Base-by-base conservation (phyloP, 352 stramenopile genomes). In the Phytophthora multivora region DNA sequence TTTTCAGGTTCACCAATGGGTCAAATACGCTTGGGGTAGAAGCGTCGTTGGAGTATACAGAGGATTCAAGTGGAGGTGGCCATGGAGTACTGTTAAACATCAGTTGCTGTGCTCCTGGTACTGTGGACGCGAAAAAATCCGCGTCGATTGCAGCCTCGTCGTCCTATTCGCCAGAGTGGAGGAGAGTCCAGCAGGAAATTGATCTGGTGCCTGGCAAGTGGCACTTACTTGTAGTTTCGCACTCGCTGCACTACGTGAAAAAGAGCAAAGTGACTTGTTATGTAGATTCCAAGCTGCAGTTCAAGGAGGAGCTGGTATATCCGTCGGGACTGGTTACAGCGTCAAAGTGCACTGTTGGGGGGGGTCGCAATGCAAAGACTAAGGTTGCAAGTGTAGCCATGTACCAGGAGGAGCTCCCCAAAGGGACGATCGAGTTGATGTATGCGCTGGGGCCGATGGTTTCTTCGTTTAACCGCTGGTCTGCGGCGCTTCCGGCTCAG, bases 171-270 rank as follows among this genome's bases (percentile, higher is more conserved):
- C 69, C 72, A 6, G 84, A 91, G 42, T 95, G 86, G 86, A 59
- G 73, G 39, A 75, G 68, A 28, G 75, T 93, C n/a, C 75, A 85
- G 55, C 70, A 80, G 16, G 59, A 67, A 26, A 67, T 87, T 35
- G 43, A 69, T 8, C 5, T 78, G 30, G 42, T 63, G 45, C 59
- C 66, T 13, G 71, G 70, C 3, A 41, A 78, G 46, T 95, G 87
- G 87, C 87, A 95, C 54, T 45, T 94, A 11, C 40, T 95, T 1
- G 78, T 92, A 13, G 62, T 95, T 19, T 76, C 79, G 1, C 87
- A 95, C 51, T 91, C 81, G 25, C 66, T 92, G 26, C 87, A 93
- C 26, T 95, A 95, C 61, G 79, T 95, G 16, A 91, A 90, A 52
- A 93, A 93, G 64, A 95, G 87, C 51, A 84, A 86, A 59, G 81